Conservation (phyloP, 225 moss, liverwort and hornwort species). For the Marchantia polymorpha region DNA sequence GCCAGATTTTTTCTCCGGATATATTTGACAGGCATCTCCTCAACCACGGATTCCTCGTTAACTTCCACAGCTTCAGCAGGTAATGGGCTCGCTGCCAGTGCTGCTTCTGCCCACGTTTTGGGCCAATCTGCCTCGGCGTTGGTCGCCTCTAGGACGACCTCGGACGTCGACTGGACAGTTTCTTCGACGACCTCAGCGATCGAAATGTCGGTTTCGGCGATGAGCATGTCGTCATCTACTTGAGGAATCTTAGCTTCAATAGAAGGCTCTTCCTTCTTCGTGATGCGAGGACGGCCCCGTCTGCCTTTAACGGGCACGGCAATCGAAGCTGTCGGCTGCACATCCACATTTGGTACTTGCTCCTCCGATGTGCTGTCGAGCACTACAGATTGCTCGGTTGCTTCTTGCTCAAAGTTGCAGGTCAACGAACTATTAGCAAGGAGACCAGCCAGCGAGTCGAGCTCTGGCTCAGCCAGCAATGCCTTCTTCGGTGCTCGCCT, state of each 20-base stretch:
- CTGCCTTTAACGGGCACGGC: neutral
- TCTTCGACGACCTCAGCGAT: neutral
- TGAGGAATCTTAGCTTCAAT: neutral
- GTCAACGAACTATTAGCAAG: conserved; percentile 6
- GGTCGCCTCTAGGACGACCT: neutral
- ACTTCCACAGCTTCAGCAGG: neutral
- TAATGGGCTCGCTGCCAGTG: neutral
- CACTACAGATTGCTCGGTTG: neutral
- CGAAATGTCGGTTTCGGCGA: neutral
- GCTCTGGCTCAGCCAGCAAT: neutral
- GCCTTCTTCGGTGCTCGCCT: neutral
- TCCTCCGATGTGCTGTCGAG: neutral
- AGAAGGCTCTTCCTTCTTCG: neutral
- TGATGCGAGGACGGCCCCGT: conserved; percentile 5
- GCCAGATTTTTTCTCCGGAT: neutral
- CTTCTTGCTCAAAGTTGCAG: neutral
- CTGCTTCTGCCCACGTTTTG: neutral
- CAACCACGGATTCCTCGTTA: neutral
- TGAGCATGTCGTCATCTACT: neutral
- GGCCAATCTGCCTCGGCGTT: neutral
- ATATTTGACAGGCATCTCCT: neutral
- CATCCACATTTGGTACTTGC: neutral
- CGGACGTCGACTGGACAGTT: neutral
- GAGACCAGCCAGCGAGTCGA: conserved; percentile 5
- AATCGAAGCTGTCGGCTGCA: neutral